Conservation (phyloP, 805 yeast genomes). For the Starmerella stigmatis region DNA sequence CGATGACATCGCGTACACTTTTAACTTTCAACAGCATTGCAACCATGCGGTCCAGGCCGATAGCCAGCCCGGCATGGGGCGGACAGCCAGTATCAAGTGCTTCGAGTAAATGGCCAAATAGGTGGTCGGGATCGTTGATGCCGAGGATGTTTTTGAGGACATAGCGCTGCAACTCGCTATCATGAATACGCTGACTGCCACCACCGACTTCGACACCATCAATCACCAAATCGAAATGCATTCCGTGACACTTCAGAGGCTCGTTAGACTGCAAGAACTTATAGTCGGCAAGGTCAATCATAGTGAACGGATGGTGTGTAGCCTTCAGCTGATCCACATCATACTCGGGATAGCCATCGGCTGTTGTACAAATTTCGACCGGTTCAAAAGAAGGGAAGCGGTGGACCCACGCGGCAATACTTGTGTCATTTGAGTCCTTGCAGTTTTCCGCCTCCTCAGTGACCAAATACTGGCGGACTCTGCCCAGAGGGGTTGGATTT, state of each 20-base stretch:
- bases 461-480: slow-evolving; percentile 59
- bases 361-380: slow-evolving; percentile 18
- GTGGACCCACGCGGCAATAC: slow-evolving; percentile 57
- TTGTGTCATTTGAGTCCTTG: slow-evolving; percentile 6
- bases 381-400: slow-evolving; percentile 91
- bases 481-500: slow-evolving; percentile 91
- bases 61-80: slow-evolving; percentile 95
- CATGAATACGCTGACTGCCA: slow-evolving; percentile 92
- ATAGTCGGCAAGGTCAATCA: slow-evolving; percentile 68
- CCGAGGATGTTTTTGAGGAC: slow-evolving; percentile 56
- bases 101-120: slow-evolving; percentile 76
- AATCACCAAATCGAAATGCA: slow-evolving; percentile 85
- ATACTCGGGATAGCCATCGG: slow-evolving; percentile 50
- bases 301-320: slow-evolving; percentile 96
- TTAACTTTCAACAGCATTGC: slow-evolving; percentile 74
- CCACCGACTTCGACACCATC: slow-evolving; percentile 97
- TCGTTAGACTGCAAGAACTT: slow-evolving; percentile 37
- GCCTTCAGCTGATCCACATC: slow-evolving; percentile 42
- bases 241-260: slow-evolving; percentile 67
- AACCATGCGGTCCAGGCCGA: slow-evolving; percentile 87
- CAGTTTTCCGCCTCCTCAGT: slow-evolving; percentile 28
- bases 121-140: slow-evolving; percentile 44
- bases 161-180: slow-evolving; percentile 61
- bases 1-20: slow-evolving; percentile 85
- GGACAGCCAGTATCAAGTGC: slow-evolving; percentile 91